Evolutionary conservation across 768 basidiomycete species (phyloP), one percentile per base, ranked within the genome.

Genomic region (Lentinula sp.): DNA sequence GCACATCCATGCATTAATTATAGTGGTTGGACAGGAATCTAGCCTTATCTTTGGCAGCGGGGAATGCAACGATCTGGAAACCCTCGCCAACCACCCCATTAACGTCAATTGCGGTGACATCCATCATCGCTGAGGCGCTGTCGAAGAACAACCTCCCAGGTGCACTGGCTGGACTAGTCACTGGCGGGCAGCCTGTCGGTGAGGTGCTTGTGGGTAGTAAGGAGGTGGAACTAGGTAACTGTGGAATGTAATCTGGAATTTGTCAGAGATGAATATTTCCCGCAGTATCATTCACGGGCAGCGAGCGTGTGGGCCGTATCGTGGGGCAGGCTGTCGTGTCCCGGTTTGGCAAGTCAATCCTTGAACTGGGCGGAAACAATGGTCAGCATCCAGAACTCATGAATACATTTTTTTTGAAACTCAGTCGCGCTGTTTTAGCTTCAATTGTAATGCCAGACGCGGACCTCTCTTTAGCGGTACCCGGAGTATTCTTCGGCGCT

Each of bases 201-300:
- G 87, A 86, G 65, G 86, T 86, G 35, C 70, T 98, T 39, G 91
- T 92, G 1, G 84, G 85, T 64, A 90, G 86, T 71, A 69, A 72
- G 39, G 80, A 85, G 35, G 86, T 97, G 63, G 90, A 93, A 66
- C 81, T 98, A 66, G 87, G 93, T 92, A 72, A 68, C 73, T 63
- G 20, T 8, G 16, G 8, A 4, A 23, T 43, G 8, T 43, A 18
- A 43, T 43, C 16, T 28, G 28, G 6, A 18, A 43, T 15, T 28
- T 56, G 48, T 35, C n/a, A 18, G 36, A 18, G 23, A 10, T 35
- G 35, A n/a, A 35, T 20, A 49, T 3, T 32, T 45, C 16, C 28
- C n/a, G 10, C n/a, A 95, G 93, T 98, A 20, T 94, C 92, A 41
- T 98, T 98, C 73, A 98, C 96, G 2, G 96, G 96, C 4, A 94